Evolutionary conservation across 1,284 basidiomycete species (phyloP), one percentile per base, ranked within the genome.

Genomic region (Mycosarcoma maydis): DNA sequence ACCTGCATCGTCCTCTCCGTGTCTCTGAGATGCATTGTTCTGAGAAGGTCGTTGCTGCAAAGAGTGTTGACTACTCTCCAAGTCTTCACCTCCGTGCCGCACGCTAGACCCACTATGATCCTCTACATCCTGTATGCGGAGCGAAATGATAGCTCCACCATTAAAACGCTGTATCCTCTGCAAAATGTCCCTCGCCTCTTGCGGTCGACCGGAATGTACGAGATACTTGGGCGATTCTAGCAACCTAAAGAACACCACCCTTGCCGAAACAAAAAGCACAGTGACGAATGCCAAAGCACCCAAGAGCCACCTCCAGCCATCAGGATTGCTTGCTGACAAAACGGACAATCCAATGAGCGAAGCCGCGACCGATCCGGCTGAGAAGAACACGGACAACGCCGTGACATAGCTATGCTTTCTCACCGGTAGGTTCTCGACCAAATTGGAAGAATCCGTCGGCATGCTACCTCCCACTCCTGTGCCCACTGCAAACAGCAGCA

Each of bases 371-470:
- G 61, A 54, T 2, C 78, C 78, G 3, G 59, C 53, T 3, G 71
- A 79, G 27, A 71, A 83, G 73, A 98, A 98, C 19, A 96, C 88
- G 6, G 92, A 95, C n/a, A 98, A 87, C 0, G 91, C 91, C 0
- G 94, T 98, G 43, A 98, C 89, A 30, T 97, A 88, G 80, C 94
- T 94, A 77, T 94, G 90, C 74, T 94, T 94, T 17, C 88, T 87
- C 72, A 90, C 88, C 0, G 95, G 95, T 84, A 97, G 89, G 76
- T 96, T 94, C 81, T 98, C 95, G 4, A 97, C 86, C 46, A 98
- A 88, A 6, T 96, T 87, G 0, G 93, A 96, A 3, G 94, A 94
- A 75, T 98, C 94, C 0, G 94, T 97, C 0, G 94, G 95, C 92
- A 97, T 95, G 37, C 72, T 76, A 1, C 83, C 83, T 0, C 92